phyloP scores from a whole-genome alignment of 2,329 filamentous ascomycete genomes.

The Metarhizium album region DNA sequence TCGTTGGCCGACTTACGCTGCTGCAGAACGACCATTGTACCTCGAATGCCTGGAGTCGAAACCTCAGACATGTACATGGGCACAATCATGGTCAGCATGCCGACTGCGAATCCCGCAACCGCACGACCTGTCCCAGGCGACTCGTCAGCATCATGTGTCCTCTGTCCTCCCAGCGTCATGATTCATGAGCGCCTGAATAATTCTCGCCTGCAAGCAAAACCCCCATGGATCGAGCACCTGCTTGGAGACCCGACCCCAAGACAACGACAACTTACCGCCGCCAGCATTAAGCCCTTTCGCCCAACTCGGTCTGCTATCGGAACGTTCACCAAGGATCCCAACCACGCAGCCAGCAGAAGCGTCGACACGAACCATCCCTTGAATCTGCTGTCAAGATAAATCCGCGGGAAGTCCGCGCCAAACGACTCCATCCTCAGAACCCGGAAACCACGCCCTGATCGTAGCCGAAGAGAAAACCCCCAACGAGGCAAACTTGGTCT shows the following conservation, averaged over 20 bases:
- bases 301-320: conserved; percentile 25
- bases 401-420: conserved; percentile 16
- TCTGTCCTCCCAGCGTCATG: too few species aligned
- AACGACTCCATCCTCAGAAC: conserved; percentile 36
- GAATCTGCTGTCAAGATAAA: conserved; percentile 32
- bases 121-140: conserved; percentile 23
- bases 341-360: conserved; percentile 35
- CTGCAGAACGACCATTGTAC: conserved; percentile 34
- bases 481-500: conserved; percentile 20
- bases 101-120: conserved; percentile 33
- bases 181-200: neutral
- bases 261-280: conserved; percentile 25
- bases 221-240: conserved; percentile 26
- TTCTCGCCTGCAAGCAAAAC: conserved; percentile 27
- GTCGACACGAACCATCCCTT: conserved; percentile 44
- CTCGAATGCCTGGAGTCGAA: conserved; percentile 36
- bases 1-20: conserved; percentile 16
- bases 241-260: conserved; percentile 33
- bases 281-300: conserved; percentile 24
- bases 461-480: conserved; percentile 37
- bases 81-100: conserved; percentile 27
- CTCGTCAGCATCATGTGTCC: neutral
- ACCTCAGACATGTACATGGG: conserved; percentile 38
- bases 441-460: conserved; percentile 38
- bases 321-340: conserved; percentile 34